A percentile compares a stretch with the other conserved stretches of the same genome.
phyloP scores from a whole-genome alignment of 371 early-diverging fungal genomes.

The Apophysomyces variabilis region DNA sequence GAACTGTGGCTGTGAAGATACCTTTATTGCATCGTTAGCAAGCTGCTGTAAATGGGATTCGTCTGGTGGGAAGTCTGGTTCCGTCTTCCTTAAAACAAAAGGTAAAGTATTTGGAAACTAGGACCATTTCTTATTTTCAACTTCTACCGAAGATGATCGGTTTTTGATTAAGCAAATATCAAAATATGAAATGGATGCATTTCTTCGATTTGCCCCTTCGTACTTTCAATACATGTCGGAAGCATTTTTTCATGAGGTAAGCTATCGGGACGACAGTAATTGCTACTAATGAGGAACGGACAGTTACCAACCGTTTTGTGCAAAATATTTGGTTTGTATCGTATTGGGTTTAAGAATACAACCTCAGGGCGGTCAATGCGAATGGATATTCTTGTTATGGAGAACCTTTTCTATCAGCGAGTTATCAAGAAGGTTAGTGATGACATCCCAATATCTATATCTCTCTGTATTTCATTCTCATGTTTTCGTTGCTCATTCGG shows the following conservation, averaged over 20 bases:
- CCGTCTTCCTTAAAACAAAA: constrained; percentile 87
- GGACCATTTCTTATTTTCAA: constrained; percentile 7
- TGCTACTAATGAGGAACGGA: not conserved
- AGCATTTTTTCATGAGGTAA: constrained; percentile 78
- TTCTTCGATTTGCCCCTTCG: constrained; percentile 87
- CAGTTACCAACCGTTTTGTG: constrained; percentile 86
- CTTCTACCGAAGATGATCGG: constrained; percentile 71
- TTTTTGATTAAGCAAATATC: constrained; percentile 92
- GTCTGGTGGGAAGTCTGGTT: constrained; percentile 90
- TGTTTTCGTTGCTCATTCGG: not conserved
- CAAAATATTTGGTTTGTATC: constrained; percentile 93
- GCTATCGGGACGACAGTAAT: not conserved
- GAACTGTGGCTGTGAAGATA: constrained; percentile 81
- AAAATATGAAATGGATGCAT: constrained; percentile 86
- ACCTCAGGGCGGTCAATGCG: constrained; percentile 79
- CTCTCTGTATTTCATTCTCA: constrained; percentile 4
- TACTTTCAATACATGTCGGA: constrained; percentile 92
- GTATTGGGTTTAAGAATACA: constrained; percentile 84
- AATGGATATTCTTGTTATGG: constrained; percentile 94
- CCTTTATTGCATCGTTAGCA: constrained; percentile 84
- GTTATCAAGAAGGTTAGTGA: constrained; percentile 59
- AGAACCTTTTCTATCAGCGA: constrained; percentile 90
- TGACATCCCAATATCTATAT: too few species aligned
- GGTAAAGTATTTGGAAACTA: constrained; percentile 20
- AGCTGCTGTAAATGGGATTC: constrained; percentile 86